Evolutionary conservation across 148 eudicot species (phyloP).

Genomic region (Tetragonia tetragonoides): DNA sequence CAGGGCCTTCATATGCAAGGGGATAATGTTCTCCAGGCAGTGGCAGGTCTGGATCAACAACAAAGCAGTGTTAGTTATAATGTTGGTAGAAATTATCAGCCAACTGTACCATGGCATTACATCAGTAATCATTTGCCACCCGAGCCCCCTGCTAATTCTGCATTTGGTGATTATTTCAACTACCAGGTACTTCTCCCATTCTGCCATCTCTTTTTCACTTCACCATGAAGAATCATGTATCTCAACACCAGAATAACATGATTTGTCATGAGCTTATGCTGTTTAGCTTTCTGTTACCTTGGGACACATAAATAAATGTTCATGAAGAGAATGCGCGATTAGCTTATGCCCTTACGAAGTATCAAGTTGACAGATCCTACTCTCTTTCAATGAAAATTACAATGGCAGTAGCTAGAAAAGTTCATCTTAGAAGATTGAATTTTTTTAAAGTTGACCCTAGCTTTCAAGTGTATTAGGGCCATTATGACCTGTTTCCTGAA

Average conservation of each 20-base stretch:
- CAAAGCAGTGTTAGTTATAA: conserved; percentile 22
- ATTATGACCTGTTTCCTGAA: too few relatives aligned
- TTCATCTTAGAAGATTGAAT: too few relatives aligned
- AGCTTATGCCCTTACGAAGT: not conserved
- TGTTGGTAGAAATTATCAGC: conserved; percentile 26
- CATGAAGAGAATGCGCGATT: not conserved
- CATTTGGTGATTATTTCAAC: conserved; percentile 20
- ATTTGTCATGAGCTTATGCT: not conserved
- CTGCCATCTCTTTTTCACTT: conserved; percentile 1
- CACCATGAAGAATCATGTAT: not conserved
- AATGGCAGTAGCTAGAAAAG: too few relatives aligned
- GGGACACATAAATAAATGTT: not conserved
- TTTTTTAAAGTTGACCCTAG: too few relatives aligned
- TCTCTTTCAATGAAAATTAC: not conserved
- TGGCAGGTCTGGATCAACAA: conserved; percentile 24
- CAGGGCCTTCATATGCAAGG: conserved; percentile 24
- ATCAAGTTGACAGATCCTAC: not conserved
- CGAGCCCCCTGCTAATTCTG: conserved; percentile 29
- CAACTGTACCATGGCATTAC: conserved; percentile 19
- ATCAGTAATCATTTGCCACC: conserved; percentile 17
- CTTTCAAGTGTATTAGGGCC: too few relatives aligned
- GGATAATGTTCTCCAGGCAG: conserved; percentile 16
- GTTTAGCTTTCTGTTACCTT: not conserved
- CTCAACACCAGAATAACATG: not conserved
- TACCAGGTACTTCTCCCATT: conserved; percentile 26